Conservation (phyloP, 108 stramenopile genomes). For the Nannochloropsis granulata region DNA sequence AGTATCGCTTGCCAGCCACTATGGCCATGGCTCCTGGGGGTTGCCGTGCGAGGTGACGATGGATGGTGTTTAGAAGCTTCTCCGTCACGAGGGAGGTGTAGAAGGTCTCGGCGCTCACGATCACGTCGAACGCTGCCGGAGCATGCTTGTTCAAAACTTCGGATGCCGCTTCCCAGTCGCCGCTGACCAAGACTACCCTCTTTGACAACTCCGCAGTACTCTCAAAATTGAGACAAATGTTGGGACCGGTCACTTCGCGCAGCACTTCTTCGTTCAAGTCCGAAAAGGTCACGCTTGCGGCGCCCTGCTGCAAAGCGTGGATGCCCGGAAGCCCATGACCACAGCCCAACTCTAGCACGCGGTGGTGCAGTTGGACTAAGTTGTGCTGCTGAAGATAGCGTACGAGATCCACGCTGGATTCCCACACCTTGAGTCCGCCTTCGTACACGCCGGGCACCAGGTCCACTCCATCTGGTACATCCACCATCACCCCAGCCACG, state of each 20-base stretch:
- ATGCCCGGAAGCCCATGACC: slow-evolving; percentile 30
- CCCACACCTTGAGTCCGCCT: slow-evolving; percentile 30
- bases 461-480: slow-evolving; percentile 13
- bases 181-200: not conserved
- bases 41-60: not conserved
- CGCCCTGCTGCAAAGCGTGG: slow-evolving; percentile 14
- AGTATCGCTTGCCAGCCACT: slow-evolving; percentile 30
- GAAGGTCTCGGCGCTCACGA: slow-evolving; percentile 27
- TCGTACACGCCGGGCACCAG: slow-evolving; percentile 29
- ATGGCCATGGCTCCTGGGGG: slow-evolving; percentile 8
- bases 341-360: slow-evolving; percentile 13
- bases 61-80: slow-evolving; percentile 8
- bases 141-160: not conserved
- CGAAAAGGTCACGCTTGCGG: slow-evolving; percentile 1
- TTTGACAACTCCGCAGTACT: not conserved
- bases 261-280: slow-evolving; percentile 30
- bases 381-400: slow-evolving; percentile 4
- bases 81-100: slow-evolving; percentile 15
- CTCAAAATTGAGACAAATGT: slow-evolving; percentile 5
- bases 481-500: not conserved
- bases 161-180: not conserved
- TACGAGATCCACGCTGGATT: slow-evolving; percentile 26
- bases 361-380: not conserved
- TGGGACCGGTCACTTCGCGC: slow-evolving; percentile 18
- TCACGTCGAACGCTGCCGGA: slow-evolving; percentile 12